phyloP scores from a whole-genome alignment of 192 early-diverging fungal genomes.

The Backusella psychrophila region DNA sequence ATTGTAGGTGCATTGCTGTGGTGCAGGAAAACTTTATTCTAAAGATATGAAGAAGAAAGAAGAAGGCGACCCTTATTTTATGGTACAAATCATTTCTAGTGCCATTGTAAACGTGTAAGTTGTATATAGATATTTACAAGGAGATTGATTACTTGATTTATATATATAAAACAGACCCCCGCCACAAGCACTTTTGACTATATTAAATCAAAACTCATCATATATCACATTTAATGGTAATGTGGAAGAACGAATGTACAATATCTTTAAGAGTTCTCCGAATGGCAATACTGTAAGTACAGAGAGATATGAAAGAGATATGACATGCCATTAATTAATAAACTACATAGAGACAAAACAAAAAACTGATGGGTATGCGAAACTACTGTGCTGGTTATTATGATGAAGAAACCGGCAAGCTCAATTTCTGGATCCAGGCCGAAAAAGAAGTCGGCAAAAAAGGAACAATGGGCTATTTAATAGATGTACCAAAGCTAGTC shows the following conservation, averaged over 20 bases:
- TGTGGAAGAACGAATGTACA: conserved; percentile 71
- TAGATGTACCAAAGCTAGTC: conserved; percentile 29
- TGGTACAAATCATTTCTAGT: conserved; percentile 78
- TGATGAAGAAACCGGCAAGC: conserved; percentile 22
- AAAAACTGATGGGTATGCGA: conserved; percentile 30
- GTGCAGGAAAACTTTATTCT: conserved; percentile 57
- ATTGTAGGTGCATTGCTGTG: conserved; percentile 59
- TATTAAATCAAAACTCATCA: conserved; percentile 60
- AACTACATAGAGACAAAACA: conserved; percentile 13
- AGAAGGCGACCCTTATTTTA: conserved; percentile 63
- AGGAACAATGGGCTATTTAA: conserved; percentile 28
- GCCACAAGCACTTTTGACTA: conserved; percentile 62
- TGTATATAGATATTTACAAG: not conserved
- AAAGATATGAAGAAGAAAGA: conserved; percentile 49
- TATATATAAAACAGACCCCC: conserved; percentile 47
- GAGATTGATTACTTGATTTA: too few relatives aligned
- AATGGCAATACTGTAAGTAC: conserved; percentile 47
- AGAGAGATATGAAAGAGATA: too few relatives aligned
- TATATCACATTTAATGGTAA: conserved; percentile 52
- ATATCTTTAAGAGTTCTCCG: conserved; percentile 65
- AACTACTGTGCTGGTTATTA: conserved; percentile 32
- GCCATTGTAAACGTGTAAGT: conserved; percentile 72
- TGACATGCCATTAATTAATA: too few relatives aligned
- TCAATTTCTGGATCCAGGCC: conserved; percentile 34
- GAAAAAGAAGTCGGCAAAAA: conserved; percentile 26